Base-by-base conservation (phyloP, 495 filamentous ascomycete genomes). In the Penicillium longicatenatum region DNA sequence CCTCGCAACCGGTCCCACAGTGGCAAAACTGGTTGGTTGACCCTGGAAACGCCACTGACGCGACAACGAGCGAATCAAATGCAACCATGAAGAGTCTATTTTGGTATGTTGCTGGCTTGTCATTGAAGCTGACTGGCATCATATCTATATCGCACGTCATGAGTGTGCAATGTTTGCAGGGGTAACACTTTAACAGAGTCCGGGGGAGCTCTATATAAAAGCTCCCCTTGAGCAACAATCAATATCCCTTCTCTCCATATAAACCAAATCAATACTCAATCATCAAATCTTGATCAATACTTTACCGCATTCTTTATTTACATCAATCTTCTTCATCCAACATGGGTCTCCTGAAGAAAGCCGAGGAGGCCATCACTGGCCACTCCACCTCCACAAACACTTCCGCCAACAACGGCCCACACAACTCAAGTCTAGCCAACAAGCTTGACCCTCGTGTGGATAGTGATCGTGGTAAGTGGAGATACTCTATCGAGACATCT, bases 271-370 rank as follows among this genome's bases (percentile, higher is more conserved):
- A 35, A 35, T 1, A 11, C 9, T 35, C 31, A 35, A 35, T 3
- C 12, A 35, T 35, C 8, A 35, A 6, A 1, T 14, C 12, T 35
- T 14, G 9, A 35, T 35, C 3, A 0, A 3, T 0, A 35, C 8
- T 11, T 10, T 35, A 10, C 8, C 12, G n/a, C 9, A 11, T 35
- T 33, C 7, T 35, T 1, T 11, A 10, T 12, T 35, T 2, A 11
- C 31, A 47, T 20, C 44, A 24, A 47, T 29, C 39, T 51, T 29
- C 39, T 51, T 22, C 7, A 46, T 26, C 21, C 44, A 46, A 10
- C 20, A 62, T 62, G 60, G 37, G 57, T 24, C 43, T 59, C 20
- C 17, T 58, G 14, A 39, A 39, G 5, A 62, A 58, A 31, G 60
- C 46, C 19, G 60, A 62, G 58, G 60, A 58, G 21, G 45, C 41